Conservation (phyloP, 768 basidiomycete genomes). For the Trametes cingulata region DNA sequence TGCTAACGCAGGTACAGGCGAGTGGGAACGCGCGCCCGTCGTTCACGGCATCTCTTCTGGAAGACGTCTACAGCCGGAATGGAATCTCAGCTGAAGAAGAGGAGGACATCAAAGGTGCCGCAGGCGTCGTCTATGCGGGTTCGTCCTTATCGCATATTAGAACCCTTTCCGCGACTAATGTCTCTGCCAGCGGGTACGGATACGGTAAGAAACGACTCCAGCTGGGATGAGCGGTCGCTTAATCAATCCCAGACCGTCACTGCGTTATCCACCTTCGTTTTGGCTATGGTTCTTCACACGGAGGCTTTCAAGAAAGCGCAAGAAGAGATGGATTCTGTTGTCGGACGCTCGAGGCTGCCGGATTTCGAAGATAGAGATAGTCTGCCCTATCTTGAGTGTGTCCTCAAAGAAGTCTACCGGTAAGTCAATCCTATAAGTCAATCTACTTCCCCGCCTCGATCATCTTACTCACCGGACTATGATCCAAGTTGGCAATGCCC, state of each 20-base stretch:
- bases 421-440: neutral
- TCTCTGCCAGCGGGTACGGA: constrained; percentile 25
- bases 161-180: neutral
- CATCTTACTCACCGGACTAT: neutral
- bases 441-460: neutral
- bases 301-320: constrained; percentile 42
- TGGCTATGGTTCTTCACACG: constrained; percentile 42
- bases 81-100: constrained; percentile 21
- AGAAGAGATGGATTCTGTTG: constrained; percentile 43
- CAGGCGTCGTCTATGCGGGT: constrained; percentile 28
- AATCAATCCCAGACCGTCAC: constrained; percentile 38
- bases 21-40: constrained; percentile 24
- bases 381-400: constrained; percentile 44
- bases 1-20: constrained; percentile 10
- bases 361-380: constrained; percentile 39
- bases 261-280: constrained; percentile 40
- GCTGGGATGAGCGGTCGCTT: neutral
- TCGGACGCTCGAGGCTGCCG: constrained; percentile 44
- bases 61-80: constrained; percentile 14
- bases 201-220: constrained; percentile 17
- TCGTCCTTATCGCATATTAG: neutral
- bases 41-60: constrained; percentile 21
- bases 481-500: constrained; percentile 21
- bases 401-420: constrained; percentile 39
- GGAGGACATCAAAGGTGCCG: constrained; percentile 24